Conservation (phyloP, 1,139 yeast species). For the Geotrichum fermentans region DNA sequence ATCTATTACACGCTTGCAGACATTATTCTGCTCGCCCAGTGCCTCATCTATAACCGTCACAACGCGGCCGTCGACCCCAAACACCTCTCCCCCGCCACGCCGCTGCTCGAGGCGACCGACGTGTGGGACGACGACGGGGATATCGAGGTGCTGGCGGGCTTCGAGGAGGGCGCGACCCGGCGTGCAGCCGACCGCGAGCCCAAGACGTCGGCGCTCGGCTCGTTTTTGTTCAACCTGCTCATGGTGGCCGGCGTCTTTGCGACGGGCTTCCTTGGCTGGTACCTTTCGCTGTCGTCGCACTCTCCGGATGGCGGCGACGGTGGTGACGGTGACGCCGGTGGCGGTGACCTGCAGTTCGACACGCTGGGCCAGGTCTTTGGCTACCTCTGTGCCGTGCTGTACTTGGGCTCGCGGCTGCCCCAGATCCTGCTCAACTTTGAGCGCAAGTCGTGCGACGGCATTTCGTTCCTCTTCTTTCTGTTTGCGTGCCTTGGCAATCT, state of each 20-base stretch:
- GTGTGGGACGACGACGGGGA: conserved; percentile 36
- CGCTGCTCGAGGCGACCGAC: conserved; percentile 64
- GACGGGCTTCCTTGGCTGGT: conserved; percentile 87
- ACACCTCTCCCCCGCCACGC: conserved; percentile 87
- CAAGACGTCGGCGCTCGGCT: conserved; percentile 1
- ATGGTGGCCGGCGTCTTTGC: conserved; percentile 66
- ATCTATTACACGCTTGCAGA: conserved; percentile 90
- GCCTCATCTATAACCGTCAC: conserved; percentile 57
- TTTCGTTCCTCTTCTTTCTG: conserved; percentile 81
- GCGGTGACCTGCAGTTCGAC: conserved; percentile 52
- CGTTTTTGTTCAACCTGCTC: conserved; percentile 49
- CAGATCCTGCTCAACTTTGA: conserved; percentile 77
- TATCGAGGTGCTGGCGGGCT: conserved; percentile 19
- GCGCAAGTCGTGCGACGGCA: conserved; percentile 89
- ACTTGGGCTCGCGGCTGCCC: conserved; percentile 84
- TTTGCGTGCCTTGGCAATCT: conserved; percentile 91
- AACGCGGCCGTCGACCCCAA: conserved; percentile 65
- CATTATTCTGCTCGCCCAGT: conserved; percentile 72
- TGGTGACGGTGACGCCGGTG: conserved; percentile 39
- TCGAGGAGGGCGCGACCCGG: neutral
- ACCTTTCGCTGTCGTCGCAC: conserved; percentile 43
- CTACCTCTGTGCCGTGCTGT: conserved; percentile 81
- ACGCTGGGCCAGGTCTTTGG: conserved; percentile 84
- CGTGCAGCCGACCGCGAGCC: neutral
- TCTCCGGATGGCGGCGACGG: conserved; percentile 29